Base-by-base conservation (phyloP, 2,329 filamentous ascomycete species). In the Aurifilum marmelostoma region DNA sequence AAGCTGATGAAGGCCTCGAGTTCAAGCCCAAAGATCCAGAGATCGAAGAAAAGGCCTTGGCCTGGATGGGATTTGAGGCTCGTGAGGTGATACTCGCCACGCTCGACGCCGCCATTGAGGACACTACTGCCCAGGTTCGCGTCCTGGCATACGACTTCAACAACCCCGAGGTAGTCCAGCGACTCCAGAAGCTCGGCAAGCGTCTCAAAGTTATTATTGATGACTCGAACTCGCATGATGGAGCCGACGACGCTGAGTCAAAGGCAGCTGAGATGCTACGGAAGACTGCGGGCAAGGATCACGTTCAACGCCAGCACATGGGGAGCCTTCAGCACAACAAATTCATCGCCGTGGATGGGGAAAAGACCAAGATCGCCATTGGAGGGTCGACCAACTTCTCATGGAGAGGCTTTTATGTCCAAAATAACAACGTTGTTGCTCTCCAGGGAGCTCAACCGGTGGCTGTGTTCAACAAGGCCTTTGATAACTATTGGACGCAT, bases 51-150 rank as follows among this genome's bases (percentile, higher is more conserved):
- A 70, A 71, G 52, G 73, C 73, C 2, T 50, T 74, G 24, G 56
- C 66, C 8, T 74, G 73, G 73, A 74, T 74, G 73, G 73, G 73
- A 0, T 73, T 74, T 27, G 73, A 74, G 56, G 73, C 73, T 21
- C 72, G 73, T 6, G 58, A 66, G 37, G 72, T 72, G 4, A 63
- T 73, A 16, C 71, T 74, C 27, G 58, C 65, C 8, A 66, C 73
- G 8, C 65, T 74, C 11, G 71, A 74, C 43, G 43, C 69, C 39
- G 73, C 73, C 59, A 71, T 74, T 37, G 68, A 63, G 18, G 73
- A 74, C 50, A 24, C 71, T 5, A 74, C 72, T 12, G 73, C 73
- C 37, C 65, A 73, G 56, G 73, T 74, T 6, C 72, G 71, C 47
- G 66, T 74, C 34, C 65, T 68, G 27, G 73, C 72, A 14, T 74